Evolutionary conservation across 208 protist species (phyloP), one percentile per base, ranked within the genome.

Genomic region (Acanthamoeba healyi): DNA sequence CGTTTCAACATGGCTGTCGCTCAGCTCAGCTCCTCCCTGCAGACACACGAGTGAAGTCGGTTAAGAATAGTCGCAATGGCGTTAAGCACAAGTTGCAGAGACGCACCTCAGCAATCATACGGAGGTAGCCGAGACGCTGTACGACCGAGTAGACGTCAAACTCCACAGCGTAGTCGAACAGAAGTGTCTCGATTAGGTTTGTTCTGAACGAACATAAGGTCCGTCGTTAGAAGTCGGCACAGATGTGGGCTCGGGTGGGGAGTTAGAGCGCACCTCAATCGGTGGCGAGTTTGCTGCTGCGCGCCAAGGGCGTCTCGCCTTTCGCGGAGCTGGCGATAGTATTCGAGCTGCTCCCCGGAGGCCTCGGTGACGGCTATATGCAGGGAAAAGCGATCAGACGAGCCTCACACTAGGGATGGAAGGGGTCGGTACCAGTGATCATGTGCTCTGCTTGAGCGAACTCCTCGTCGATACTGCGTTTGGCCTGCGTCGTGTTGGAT

Each of bases 151-250:
- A 79, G 17, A 46, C 67, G 40, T 79, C 67, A 36, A 26, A 79
- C 36, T 79, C 67, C 22, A 79, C 67, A 1, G 67, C 67, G 67
- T 79, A 79, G 40, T 79, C 67, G 15, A 49, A 79, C 10, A 46
- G 67, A 9, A 79, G 67, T 14, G 67, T n/a, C 12, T 38, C 32
- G 34, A 79, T 44, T 36, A 79, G 40, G 36, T 22, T 46, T 2
- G 32, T 24, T 24, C 67, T 79, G 22, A 5, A 15, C 22, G 7
- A 29, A 51, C 10, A 15, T 2, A 51, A 51, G 46, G 12, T 19
- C 10, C n/a, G 15, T 9, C 46, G 12, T 51, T 9, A 51, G 46
- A 19, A 58, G 17, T 26, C 51, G 17, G 17, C 51, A 72, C 63
- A 4, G 26, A n/a, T n/a, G 9, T 36, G n/a, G 36, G 7, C 17